Percentiles rank a stretch among this genome's conserved stretches.
These are phyloP conservation scores for Yamadazyma diospyri DNA, from an alignment of 1,139 yeast genomes.

Conservation along the genomic window DNA sequence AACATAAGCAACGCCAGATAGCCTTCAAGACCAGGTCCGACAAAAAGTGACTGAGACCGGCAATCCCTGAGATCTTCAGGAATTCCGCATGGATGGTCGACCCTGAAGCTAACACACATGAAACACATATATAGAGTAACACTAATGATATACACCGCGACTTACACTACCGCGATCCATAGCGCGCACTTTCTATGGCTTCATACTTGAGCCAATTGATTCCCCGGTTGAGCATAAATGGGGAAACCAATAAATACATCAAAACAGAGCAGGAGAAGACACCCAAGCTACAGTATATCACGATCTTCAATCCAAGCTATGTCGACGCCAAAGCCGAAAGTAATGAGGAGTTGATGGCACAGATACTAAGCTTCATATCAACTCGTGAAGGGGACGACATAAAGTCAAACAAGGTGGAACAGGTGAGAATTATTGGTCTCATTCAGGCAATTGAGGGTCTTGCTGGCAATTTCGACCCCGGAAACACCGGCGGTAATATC, in stretches of 20 bases:
- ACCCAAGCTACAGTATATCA: conserved; percentile 17
- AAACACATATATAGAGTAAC: no score
- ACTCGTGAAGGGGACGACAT: conserved; percentile 13
- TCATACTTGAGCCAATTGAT: conserved; percentile 20
- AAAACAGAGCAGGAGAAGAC: conserved; percentile 13
- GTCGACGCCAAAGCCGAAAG: conserved; percentile 21
- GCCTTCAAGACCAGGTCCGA: no score
- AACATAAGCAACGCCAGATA: no score
- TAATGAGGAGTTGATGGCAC: conserved; percentile 26
- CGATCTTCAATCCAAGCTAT: conserved; percentile 23
- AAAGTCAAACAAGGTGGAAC: conserved; percentile 19
- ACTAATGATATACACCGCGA: no score
- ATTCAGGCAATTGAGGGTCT: conserved; percentile 33
- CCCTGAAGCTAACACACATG: no score
- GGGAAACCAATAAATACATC: conserved; percentile 12
- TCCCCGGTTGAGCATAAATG: conserved; percentile 15
- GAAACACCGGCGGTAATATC: conserved; percentile 14
- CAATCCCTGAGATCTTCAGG: no score
- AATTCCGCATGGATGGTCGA: neutral
- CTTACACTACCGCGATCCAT: no score
- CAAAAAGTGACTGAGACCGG: no score
- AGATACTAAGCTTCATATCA: conserved; percentile 28
- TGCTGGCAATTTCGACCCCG: conserved; percentile 9
- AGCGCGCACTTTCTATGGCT: conserved; percentile 15
- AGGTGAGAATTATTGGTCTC: conserved; percentile 33